Conservation (phyloP, 495 filamentous ascomycete genomes). For the Xylaria castorea region DNA sequence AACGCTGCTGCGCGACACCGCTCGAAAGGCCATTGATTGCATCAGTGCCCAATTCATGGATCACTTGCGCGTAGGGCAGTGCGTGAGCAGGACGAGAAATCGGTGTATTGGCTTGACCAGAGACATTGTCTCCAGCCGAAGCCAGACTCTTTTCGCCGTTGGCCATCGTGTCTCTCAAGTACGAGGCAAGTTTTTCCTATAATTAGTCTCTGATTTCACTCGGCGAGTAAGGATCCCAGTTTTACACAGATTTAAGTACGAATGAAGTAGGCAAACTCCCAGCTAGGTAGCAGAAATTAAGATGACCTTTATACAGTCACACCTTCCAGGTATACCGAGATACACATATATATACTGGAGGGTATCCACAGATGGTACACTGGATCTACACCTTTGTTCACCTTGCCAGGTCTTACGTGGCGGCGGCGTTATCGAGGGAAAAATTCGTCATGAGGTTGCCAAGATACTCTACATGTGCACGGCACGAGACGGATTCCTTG, state of each 20-base stretch:
- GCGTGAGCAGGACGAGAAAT: constrained; percentile 71
- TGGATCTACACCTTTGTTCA: not conserved
- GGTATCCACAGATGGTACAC: not conserved
- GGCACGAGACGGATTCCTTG: too few relatives aligned
- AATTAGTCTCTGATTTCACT: constrained; percentile 7
- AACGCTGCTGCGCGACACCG: constrained; percentile 60
- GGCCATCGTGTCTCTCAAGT: not conserved
- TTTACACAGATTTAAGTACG: not conserved
- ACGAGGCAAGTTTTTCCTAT: constrained; percentile 8
- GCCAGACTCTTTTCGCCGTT: constrained; percentile 10
- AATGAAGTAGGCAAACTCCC: not conserved
- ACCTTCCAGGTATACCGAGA: not conserved
- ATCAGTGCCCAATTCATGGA: constrained; percentile 65
- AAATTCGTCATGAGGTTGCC: not conserved
- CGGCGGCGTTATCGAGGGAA: not conserved
- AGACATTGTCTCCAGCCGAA: constrained; percentile 50
- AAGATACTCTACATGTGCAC: not conserved
- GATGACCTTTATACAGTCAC: not conserved
- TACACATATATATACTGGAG: not conserved
- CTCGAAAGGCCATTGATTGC: constrained; percentile 62
- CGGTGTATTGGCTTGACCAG: constrained; percentile 58
- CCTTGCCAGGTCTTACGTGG: not conserved
- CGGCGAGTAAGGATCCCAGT: not conserved
- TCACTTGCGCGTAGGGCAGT: constrained; percentile 59
- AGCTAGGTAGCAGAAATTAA: not conserved